Evolutionary conservation across 208 protist species (phyloP).

Genomic region (Balamuthia mandrillaris): DNA sequence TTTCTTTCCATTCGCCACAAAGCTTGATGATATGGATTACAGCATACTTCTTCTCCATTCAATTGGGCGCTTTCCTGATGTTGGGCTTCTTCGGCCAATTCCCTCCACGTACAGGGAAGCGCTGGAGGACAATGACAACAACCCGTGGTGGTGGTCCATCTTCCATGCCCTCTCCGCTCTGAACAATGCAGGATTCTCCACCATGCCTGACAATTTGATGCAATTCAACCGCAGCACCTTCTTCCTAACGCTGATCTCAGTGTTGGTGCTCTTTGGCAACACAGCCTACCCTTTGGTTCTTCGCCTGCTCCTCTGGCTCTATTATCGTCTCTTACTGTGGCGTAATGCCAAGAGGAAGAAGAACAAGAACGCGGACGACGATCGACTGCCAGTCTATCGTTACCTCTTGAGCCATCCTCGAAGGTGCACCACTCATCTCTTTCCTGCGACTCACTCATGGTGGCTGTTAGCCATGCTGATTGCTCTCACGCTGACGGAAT

Average conservation of each 20-base stretch:
- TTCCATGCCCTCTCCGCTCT: slow-evolving; percentile 12
- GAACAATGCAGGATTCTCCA: slow-evolving; percentile 16
- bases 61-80: too few relatives aligned
- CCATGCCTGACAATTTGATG: not conserved
- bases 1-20: too few relatives aligned
- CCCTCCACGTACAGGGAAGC: too few relatives aligned
- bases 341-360: not conserved
- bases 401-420: slow-evolving; percentile 16
- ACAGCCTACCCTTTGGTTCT: slow-evolving; percentile 5
- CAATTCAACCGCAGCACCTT: not conserved
- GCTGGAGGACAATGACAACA: too few relatives aligned
- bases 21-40: too few relatives aligned
- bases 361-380: too few relatives aligned
- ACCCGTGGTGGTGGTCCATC: slow-evolving; percentile 12
- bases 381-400: too few relatives aligned
- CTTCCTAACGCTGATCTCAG: slow-evolving; percentile 14
- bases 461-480: too few relatives aligned
- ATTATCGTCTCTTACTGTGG: not conserved
- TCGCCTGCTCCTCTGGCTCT: not conserved
- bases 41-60: too few relatives aligned
- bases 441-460: not conserved
- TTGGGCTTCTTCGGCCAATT: too few relatives aligned
- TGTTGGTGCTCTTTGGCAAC: slow-evolving; percentile 18
- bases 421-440: slow-evolving; percentile 1
- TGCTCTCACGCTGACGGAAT: too few relatives aligned